These are phyloP conservation scores for Mycosphaerelloides madeirae DNA, from an alignment of 2,329 filamentous ascomycete species.

Conservation along the genomic window DNA sequence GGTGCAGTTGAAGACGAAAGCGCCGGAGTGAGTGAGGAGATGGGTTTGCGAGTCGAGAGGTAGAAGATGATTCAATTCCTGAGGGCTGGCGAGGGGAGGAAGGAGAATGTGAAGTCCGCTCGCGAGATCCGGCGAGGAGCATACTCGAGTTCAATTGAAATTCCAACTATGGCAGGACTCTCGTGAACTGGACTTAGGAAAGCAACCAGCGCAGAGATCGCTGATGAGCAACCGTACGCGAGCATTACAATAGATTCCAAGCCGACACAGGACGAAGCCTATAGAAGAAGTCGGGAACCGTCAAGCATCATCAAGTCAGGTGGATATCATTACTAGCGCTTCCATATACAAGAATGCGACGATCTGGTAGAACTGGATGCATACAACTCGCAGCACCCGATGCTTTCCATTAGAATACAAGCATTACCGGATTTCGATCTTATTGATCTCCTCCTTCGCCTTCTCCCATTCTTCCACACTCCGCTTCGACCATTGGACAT, in stretches of 20 bases:
- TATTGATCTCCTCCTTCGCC: slow-evolving; percentile 77
- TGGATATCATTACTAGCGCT: slow-evolving; percentile 5
- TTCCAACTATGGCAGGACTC: no score
- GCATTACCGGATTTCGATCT: slow-evolving; percentile 59
- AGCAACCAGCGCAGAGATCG: neutral
- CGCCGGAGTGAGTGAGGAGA: slow-evolving; percentile 27
- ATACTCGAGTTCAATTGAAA: no score
- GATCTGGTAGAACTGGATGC: neutral
- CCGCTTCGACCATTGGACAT: slow-evolving; percentile 91
- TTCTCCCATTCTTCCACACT: slow-evolving; percentile 91
- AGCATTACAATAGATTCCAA: no score
- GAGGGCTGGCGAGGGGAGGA: neutral
- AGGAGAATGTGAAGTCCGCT: neutral
- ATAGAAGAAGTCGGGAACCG: neutral
- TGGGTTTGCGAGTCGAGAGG: neutral
- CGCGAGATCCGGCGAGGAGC: no score
- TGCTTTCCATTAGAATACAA: neutral
- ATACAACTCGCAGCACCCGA: neutral
- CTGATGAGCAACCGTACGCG: neutral
- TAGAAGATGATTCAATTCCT: neutral
- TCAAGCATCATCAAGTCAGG: neutral
- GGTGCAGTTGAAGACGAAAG: slow-evolving; percentile 70
- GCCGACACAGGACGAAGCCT: no score
- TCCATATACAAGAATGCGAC: slow-evolving; percentile 1
- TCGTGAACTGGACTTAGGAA: no score